Base-by-base conservation (phyloP, 2,329 filamentous ascomycete species). In the Talaromyces sp. region DNA sequence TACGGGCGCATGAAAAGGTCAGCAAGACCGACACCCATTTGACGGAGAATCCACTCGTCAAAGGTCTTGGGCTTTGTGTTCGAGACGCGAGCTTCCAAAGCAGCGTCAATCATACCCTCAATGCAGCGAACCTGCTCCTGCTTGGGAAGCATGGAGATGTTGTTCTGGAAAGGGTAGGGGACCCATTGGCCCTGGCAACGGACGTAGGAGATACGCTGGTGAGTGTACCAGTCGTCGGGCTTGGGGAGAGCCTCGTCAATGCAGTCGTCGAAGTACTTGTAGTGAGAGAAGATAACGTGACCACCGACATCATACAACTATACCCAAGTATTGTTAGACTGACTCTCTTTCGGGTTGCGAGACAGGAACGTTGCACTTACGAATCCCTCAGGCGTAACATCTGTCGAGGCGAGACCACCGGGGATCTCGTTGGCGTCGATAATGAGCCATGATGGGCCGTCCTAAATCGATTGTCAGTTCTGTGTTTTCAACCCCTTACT, bases 251-350 rank as follows among this genome's bases (percentile, higher is more conserved):
- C 95, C 86, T 99, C 95, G 79, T 98, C 88, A 78, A 99, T 90
- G 84, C 92, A 96, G 85, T 99, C 95, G 83, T 99, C 95, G 80
- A 99, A 99, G 88, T 99, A 99, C 85, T 97, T 97, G 90, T 99
- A 99, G 88, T 97, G 93, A 73, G 93, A 97, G 87, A 97, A 97
- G 83, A 97, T 97, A 82, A 97, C 93, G 82, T 97, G 93, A 74
- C 93, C 93, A 78, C 93, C 93, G 74, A 99, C 95, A 82, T 99
- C 95, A 87, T 97, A 99, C 74, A 99, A 88, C 94, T 97, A 76
- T 45, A 67, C 67, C 66, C 66, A 15, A 34, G 17, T 27, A 22
- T 25, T 54, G 54, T 65, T 65, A 51, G 56, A 47, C 11, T 7
- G 38, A 27, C 31, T 31, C 40, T 13, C 10, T 31, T 45, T 31